Base-by-base conservation (phyloP, 2,329 filamentous ascomycete species). In the Pestalotiopsis sp. region DNA sequence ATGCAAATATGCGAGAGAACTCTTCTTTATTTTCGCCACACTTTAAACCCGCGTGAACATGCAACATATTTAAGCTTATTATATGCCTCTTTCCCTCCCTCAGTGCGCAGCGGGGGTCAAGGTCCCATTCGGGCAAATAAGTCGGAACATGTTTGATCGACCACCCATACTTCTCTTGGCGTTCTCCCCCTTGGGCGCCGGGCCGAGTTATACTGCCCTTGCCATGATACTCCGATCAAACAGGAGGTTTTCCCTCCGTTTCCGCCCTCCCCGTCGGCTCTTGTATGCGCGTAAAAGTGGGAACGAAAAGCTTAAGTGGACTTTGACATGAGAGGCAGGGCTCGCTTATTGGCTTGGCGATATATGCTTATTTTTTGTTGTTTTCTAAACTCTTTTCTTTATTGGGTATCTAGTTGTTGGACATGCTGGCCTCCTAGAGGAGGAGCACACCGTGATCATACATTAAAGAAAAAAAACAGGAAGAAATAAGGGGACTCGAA, bases 141-240 rank as follows among this genome's bases (percentile, higher is more conserved):
- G 17, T 52, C 9, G 45, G 14, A n/a, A 52, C 45, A 52, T 23
- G 45, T 59, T 59, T 59, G 57, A 59, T 52, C 45, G 45, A 36
- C 23, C 57, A 4, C 27, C 57, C 57, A 7, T 27, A 20, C 57
- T 59, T 59, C 57, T 59, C 57, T 59, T 59, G 57, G 57, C 57
- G 14, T 59, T 59, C 25, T 12, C 23, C 1, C 23, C 20, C 13
- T 9, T 23, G 20, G 23, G 9, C 27, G 9, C n/a, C 57, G 57
- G 57, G 57, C 57, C 57, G 57, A 59, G 57, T n/a, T 59, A 17
- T 59, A 27, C 23, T 27, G 57, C 57, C 57, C 57, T 59, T 9
- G 57, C 45, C 25, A 25, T 59, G 57, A 59, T 25, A 59, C 57
- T 59, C 23, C 57, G 25, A 59, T 59, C 57, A 59, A 59, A 59